Evolutionary conservation across 164 flowering plant genomes (phyloP).

Genomic region (Echeveria elegans): DNA sequence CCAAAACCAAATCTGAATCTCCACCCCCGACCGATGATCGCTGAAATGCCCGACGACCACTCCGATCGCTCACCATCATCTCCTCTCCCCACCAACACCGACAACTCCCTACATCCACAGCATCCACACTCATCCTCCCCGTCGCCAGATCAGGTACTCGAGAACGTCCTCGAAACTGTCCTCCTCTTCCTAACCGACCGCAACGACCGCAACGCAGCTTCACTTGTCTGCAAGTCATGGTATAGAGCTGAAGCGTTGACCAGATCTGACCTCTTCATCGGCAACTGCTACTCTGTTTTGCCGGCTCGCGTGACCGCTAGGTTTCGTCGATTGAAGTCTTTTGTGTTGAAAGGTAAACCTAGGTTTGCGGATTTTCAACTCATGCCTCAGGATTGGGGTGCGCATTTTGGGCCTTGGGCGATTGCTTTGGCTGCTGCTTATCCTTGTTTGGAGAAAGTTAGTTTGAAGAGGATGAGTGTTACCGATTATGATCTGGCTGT

Average conservation of each 20-base stretch:
- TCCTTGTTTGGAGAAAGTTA: slow-evolving; percentile 52
- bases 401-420: slow-evolving; percentile 66
- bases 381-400: slow-evolving; percentile 74
- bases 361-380: slow-evolving; percentile 78
- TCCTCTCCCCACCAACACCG: background rate
- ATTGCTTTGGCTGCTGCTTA: slow-evolving; percentile 36
- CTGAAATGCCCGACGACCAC: background rate
- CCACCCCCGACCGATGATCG: too few species aligned
- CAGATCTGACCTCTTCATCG: slow-evolving; percentile 69
- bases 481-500: slow-evolving; percentile 56
- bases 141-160: slow-evolving; percentile 54
- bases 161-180: slow-evolving; percentile 73
- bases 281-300: slow-evolving; percentile 73
- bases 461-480: slow-evolving; percentile 67
- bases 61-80: background rate
- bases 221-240: slow-evolving; percentile 85
- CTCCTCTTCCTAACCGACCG: slow-evolving; percentile 62
- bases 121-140: background rate
- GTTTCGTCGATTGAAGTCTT: slow-evolving; percentile 36
- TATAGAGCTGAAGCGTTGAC: slow-evolving; percentile 62
- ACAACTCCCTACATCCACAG: background rate
- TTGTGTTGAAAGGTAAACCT: slow-evolving; percentile 76
- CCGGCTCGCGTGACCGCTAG: slow-evolving; percentile 47
- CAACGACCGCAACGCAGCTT: slow-evolving; percentile 69
- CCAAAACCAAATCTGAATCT: too few species aligned